These are phyloP conservation scores for Cryptosporidium muris DNA, from an alignment of 169 alveolate species.

Conservation along the genomic window DNA sequence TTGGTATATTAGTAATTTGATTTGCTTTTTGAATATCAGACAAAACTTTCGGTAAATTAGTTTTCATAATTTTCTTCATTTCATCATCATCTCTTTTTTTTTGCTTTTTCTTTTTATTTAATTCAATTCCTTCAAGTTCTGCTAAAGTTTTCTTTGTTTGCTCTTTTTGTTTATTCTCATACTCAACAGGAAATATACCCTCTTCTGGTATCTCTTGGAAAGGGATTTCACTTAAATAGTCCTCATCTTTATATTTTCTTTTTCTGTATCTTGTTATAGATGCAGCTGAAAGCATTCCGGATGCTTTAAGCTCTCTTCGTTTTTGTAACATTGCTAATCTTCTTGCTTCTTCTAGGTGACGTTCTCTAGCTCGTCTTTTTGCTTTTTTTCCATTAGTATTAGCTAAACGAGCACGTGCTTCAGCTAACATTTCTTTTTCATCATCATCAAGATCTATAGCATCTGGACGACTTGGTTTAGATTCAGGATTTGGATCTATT, in stretches of 20 bases:
- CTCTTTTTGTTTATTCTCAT: constrained; percentile 76
- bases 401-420: constrained; percentile 99
- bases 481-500: constrained; percentile 99
- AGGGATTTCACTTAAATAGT: constrained; percentile 94
- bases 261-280: constrained; percentile 83
- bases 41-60: neutral
- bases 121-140: constrained; percentile 61
- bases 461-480: constrained; percentile 98
- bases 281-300: constrained; percentile 89
- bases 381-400: constrained; percentile 99
- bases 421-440: constrained; percentile 99
- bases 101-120: neutral
- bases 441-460: constrained; percentile 99
- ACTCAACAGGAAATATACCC: constrained; percentile 88
- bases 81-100: constrained; percentile 25
- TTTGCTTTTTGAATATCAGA: constrained; percentile 50
- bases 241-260: constrained; percentile 88
- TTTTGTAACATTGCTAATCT: constrained; percentile 96
- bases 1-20: constrained; percentile 4
- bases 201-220: constrained; percentile 93
- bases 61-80: constrained; percentile 3
- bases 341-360: constrained; percentile 95
- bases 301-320: constrained; percentile 97
- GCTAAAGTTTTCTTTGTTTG: constrained; percentile 62
- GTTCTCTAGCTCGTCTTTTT: constrained; percentile 98